Conservation (phyloP, 257 asterid species). For the Solanum clarkiae region DNA sequence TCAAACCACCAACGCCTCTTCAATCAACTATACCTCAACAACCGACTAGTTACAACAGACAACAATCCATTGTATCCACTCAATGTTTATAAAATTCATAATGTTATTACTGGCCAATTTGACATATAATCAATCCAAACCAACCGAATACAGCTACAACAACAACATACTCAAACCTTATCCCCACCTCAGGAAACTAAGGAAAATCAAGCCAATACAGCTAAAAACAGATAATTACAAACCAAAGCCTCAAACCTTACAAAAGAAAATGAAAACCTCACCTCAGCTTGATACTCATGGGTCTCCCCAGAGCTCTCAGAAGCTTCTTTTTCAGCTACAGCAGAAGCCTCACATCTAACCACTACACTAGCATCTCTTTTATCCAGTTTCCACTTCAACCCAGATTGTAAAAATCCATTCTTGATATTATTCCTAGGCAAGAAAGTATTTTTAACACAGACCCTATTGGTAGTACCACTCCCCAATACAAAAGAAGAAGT, state of each 20-base stretch:
- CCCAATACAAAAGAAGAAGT: constrained; percentile 29
- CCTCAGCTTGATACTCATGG: constrained; percentile 95
- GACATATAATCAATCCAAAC: background rate
- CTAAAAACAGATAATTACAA: background rate
- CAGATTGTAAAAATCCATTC: constrained; percentile 33
- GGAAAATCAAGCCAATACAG: background rate
- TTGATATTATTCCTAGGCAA: constrained; percentile 44
- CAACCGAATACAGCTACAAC: background rate
- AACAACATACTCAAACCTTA: background rate
- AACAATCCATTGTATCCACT: background rate
- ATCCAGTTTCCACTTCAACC: constrained; percentile 60
- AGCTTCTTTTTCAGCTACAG: constrained; percentile 90
- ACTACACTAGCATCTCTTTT: constrained; percentile 38
- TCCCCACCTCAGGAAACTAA: background rate
- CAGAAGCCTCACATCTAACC: constrained; percentile 72
- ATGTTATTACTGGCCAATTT: background rate
- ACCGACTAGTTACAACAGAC: background rate
- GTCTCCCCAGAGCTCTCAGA: constrained; percentile 61
- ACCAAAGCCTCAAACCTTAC: background rate
- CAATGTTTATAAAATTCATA: background rate
- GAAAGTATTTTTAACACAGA: constrained; percentile 34
- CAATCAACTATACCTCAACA: background rate
- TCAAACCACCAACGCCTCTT: background rate
- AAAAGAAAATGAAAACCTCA: background rate
- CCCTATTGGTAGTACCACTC: constrained; percentile 18